Evolutionary conservation across 1,284 basidiomycete species (phyloP).

Genomic region (Malassezia yamatoensis): DNA sequence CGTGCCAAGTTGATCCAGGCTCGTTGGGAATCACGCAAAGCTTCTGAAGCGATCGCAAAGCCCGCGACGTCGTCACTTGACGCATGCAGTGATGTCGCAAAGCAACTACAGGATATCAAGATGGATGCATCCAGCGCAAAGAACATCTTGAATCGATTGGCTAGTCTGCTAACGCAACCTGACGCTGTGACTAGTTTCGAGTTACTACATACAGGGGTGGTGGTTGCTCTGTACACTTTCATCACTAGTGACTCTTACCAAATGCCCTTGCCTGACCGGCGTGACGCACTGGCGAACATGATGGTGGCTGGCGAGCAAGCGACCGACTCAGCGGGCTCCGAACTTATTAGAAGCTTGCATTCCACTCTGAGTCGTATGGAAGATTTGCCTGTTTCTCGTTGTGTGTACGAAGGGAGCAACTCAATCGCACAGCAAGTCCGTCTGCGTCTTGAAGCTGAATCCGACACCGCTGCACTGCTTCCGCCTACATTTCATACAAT

Average conservation of each 20-base stretch:
- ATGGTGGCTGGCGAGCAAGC: conserved; percentile 1
- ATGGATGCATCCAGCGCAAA: conserved; percentile 5
- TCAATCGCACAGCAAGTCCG: conserved; percentile 37
- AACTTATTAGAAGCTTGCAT: conserved; percentile 33
- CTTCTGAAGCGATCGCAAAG: background rate
- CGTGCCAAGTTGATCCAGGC: conserved; percentile 35
- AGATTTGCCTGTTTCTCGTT: conserved; percentile 30
- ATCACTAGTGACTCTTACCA: conserved; percentile 53
- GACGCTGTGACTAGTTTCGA: conserved; percentile 87
- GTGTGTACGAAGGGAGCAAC: conserved; percentile 21
- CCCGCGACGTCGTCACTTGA: background rate
- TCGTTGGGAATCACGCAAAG: conserved; percentile 26
- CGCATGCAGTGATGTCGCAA: conserved; percentile 50
- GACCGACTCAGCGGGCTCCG: background rate
- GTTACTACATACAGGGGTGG: conserved; percentile 79
- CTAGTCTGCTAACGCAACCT: conserved; percentile 63
- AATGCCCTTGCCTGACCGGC: conserved; percentile 21
- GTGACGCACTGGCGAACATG: conserved; percentile 23
- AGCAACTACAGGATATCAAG: conserved; percentile 28
- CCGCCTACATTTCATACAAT: conserved; percentile 37
- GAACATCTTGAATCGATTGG: conserved; percentile 61
- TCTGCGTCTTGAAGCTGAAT: conserved; percentile 38
- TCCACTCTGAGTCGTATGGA: conserved; percentile 41
- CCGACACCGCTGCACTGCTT: conserved; percentile 22
- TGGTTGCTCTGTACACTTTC: conserved; percentile 74